These are phyloP conservation scores for Aquilaria agallochum DNA, from an alignment of 441 rosid species.

Conservation along the genomic window DNA sequence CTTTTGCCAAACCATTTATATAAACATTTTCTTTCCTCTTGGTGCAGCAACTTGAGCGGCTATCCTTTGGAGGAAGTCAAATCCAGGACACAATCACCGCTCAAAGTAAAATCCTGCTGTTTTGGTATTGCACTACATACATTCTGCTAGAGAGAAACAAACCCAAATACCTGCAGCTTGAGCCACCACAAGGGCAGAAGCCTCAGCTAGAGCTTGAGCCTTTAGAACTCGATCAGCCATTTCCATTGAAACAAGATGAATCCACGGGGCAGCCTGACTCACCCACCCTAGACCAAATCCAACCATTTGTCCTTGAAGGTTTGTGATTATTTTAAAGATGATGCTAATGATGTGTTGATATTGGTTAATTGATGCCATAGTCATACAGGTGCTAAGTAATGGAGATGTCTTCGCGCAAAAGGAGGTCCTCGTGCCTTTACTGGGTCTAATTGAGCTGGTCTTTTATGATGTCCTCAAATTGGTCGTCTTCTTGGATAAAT, in stretches of 20 bases:
- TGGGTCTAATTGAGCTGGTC: slow-evolving; percentile 22
- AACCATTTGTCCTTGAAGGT: slow-evolving; percentile 90
- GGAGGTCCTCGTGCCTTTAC: slow-evolving; percentile 31
- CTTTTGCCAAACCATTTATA: no score
- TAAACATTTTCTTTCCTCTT: background rate
- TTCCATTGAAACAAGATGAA: slow-evolving; percentile 32
- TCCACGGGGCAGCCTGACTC: slow-evolving; percentile 37
- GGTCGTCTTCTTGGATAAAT: no score
- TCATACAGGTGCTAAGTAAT: slow-evolving; percentile 73
- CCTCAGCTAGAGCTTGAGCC: slow-evolving; percentile 39
- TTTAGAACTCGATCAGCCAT: slow-evolving; percentile 27
- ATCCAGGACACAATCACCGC: slow-evolving; percentile 71
- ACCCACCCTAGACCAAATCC: slow-evolving; percentile 41
- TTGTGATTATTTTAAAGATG: slow-evolving; percentile 55
- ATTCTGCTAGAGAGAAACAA: slow-evolving; percentile 80
- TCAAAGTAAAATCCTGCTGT: slow-evolving; percentile 71
- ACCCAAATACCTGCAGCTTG: slow-evolving; percentile 80
- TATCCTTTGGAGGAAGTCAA: slow-evolving; percentile 68
- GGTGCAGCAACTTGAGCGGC: slow-evolving; percentile 79
- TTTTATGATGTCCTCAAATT: background rate
- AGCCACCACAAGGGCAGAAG: slow-evolving; percentile 36
- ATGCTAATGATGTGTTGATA: slow-evolving; percentile 24
- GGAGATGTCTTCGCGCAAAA: slow-evolving; percentile 39
- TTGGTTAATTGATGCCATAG: slow-evolving; percentile 47
- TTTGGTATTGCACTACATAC: slow-evolving; percentile 88